Evolutionary conservation across 2,329 filamentous ascomycete species (phyloP).

Genomic region (Eutypa lata): DNA sequence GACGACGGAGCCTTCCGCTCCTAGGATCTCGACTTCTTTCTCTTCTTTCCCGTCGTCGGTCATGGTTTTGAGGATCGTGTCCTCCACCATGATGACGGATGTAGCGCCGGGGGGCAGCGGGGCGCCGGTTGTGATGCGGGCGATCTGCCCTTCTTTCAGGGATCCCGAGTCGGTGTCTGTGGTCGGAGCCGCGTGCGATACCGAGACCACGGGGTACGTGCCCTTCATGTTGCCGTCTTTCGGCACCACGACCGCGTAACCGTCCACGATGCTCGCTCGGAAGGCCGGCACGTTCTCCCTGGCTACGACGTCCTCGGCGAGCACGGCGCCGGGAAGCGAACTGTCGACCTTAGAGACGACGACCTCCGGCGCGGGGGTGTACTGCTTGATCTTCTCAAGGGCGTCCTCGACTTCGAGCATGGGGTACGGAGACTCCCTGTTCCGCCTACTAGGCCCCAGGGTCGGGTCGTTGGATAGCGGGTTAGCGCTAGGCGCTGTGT

Average conservation of each 20-base stretch:
- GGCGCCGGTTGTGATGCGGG: conserved; percentile 91
- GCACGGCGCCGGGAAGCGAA: conserved; percentile 68
- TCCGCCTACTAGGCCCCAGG: conserved; percentile 64
- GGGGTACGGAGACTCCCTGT: conserved; percentile 84
- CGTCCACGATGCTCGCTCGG: conserved; percentile 93
- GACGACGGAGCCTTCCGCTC: conserved; percentile 61
- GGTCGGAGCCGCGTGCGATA: conserved; percentile 87
- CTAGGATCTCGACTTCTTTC: conserved; percentile 81
- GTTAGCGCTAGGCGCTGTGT: conserved; percentile 62
- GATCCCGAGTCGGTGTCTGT: no score
- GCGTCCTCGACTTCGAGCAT: conserved; percentile 88
- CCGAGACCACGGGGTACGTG: conserved; percentile 77
- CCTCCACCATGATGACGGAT: conserved; percentile 95
- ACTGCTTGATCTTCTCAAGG: conserved; percentile 64
- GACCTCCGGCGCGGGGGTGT: conserved; percentile 62
- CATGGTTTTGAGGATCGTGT: conserved; percentile 72
- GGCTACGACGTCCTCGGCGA: conserved; percentile 80
- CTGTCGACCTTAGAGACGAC: conserved; percentile 58
- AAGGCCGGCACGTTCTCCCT: conserved; percentile 87
- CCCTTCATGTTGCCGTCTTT: conserved; percentile 66
- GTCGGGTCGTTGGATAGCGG: conserved; percentile 58
- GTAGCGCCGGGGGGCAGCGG: conserved; percentile 85
- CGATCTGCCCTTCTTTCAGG: conserved; percentile 71
- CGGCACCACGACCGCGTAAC: conserved; percentile 78
- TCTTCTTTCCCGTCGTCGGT: conserved; percentile 84